These are phyloP conservation scores for Coemansia sp. DNA, from an alignment of 192 early-diverging fungal species.

Conservation along the genomic window DNA sequence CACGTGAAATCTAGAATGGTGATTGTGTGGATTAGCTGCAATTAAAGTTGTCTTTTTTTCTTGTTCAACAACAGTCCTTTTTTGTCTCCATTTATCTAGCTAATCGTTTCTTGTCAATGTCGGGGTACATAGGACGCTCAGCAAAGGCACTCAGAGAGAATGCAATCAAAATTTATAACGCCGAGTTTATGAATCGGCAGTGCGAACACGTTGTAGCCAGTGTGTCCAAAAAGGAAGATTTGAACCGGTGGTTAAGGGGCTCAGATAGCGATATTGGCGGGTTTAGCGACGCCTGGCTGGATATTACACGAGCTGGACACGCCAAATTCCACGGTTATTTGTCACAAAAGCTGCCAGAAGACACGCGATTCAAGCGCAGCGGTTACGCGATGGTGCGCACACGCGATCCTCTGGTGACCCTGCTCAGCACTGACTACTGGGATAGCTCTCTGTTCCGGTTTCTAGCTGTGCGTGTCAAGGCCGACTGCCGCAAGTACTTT, in stretches of 20 bases:
- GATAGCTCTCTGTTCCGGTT: slow-evolving; percentile 87
- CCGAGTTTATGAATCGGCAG: slow-evolving; percentile 62
- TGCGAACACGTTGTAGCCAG: slow-evolving; percentile 69
- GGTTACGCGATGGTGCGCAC: slow-evolving; percentile 92
- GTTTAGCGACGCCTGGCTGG: slow-evolving; percentile 72
- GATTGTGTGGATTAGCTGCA: no score
- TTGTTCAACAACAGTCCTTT: neutral
- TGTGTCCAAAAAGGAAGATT: slow-evolving; percentile 61
- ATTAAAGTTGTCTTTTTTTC: neutral
- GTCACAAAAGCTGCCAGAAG: slow-evolving; percentile 73
- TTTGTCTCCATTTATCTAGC: neutral
- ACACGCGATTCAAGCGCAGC: slow-evolving; percentile 68
- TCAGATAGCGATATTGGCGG: slow-evolving; percentile 93
- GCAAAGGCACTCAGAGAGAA: slow-evolving; percentile 25
- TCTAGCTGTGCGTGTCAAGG: slow-evolving; percentile 74
- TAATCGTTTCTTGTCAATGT: slow-evolving; percentile 8
- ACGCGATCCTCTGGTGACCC: slow-evolving; percentile 64
- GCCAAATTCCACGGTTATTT: slow-evolving; percentile 78
- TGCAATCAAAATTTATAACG: slow-evolving; percentile 29
- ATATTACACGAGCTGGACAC: slow-evolving; percentile 65
- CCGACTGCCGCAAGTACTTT: slow-evolving; percentile 82
- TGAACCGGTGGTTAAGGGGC: slow-evolving; percentile 78
- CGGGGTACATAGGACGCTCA: slow-evolving; percentile 38
- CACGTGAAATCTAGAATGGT: neutral
- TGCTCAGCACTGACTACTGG: slow-evolving; percentile 77